Percentiles rank a stretch among this genome's conserved stretches.
Conservation (phyloP, 371 early-diverging fungal species). For the Syncephalis fuscata region DNA sequence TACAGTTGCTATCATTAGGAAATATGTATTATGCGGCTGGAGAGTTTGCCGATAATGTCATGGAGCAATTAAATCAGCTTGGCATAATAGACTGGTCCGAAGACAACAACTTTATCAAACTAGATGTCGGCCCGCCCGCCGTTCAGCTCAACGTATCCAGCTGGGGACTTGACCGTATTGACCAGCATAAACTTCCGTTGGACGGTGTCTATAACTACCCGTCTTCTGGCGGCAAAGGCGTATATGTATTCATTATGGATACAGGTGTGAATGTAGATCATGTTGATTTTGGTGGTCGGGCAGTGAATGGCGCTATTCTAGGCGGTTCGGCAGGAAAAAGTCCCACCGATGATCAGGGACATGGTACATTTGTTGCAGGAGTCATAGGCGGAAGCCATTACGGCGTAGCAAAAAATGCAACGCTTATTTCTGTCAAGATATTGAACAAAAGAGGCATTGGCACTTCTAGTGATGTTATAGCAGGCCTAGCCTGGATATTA, state of each 20-base stretch:
- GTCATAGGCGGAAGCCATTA: slow-evolving; percentile 30
- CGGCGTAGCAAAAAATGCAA: slow-evolving; percentile 28
- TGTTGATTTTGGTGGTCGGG: slow-evolving; percentile 60
- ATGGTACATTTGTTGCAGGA: slow-evolving; percentile 36
- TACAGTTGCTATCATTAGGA: too few relatives aligned
- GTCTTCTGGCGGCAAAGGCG: slow-evolving; percentile 27
- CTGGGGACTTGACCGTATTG: not conserved
- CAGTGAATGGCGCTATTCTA: slow-evolving; percentile 27
- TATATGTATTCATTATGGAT: slow-evolving; percentile 68
- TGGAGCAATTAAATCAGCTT: too few relatives aligned
- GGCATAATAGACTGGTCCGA: too few relatives aligned
- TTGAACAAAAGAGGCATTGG: not conserved
- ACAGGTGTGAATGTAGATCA: slow-evolving; percentile 57
- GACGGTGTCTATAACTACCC: slow-evolving; percentile 6
- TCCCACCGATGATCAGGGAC: slow-evolving; percentile 24
- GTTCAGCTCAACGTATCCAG: not conserved
- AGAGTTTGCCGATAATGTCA: too few relatives aligned
- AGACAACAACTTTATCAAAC: too few relatives aligned
- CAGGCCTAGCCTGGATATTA: not conserved
- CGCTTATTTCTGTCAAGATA: slow-evolving; percentile 76
- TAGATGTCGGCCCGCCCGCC: not conserved
- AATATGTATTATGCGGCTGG: too few relatives aligned
- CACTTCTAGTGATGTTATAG: not conserved
- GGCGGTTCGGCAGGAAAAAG: slow-evolving; percentile 12
- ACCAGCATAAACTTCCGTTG: not conserved